These are phyloP conservation scores for Trichomonas vaginalis DNA, from an alignment of 208 protist genomes.

Conservation along the genomic window DNA sequence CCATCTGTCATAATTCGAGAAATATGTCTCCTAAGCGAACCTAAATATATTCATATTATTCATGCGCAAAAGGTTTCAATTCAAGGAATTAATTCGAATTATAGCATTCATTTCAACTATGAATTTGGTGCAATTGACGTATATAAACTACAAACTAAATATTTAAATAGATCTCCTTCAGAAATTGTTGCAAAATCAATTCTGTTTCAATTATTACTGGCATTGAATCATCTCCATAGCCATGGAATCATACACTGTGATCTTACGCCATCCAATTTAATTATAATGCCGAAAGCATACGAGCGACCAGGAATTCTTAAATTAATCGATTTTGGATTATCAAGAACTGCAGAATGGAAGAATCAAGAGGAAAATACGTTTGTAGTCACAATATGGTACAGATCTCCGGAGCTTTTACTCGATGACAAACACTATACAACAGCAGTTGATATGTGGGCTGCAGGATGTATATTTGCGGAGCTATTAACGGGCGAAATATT, in stretches of 20 bases:
- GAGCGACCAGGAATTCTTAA: not conserved
- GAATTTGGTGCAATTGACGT: not conserved
- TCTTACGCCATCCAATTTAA: not conserved
- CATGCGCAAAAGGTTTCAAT: not conserved
- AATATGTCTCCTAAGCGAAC: not conserved
- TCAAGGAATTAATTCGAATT: not conserved
- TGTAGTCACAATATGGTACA: not conserved
- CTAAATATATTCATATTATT: not conserved
- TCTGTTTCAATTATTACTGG: not conserved
- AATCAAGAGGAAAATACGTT: not conserved
- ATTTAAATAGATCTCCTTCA: not conserved
- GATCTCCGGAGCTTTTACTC: not conserved
- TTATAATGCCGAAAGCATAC: not conserved
- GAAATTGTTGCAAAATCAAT: not conserved
- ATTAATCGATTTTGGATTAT: not conserved
- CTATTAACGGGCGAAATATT: not conserved
- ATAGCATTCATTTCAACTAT: not conserved
- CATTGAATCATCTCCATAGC: not conserved
- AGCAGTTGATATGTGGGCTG: not conserved
- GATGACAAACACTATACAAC: not conserved
- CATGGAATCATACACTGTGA: not conserved
- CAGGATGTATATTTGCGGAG: not conserved
- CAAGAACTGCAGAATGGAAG: not conserved
- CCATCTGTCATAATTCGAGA: not conserved
- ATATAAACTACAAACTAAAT: not conserved